A percentile compares a stretch with the other conserved stretches of the same genome.
These are phyloP conservation scores for Nicotiana tabacum DNA, from an alignment of 257 asterid species.

Conservation along the genomic window DNA sequence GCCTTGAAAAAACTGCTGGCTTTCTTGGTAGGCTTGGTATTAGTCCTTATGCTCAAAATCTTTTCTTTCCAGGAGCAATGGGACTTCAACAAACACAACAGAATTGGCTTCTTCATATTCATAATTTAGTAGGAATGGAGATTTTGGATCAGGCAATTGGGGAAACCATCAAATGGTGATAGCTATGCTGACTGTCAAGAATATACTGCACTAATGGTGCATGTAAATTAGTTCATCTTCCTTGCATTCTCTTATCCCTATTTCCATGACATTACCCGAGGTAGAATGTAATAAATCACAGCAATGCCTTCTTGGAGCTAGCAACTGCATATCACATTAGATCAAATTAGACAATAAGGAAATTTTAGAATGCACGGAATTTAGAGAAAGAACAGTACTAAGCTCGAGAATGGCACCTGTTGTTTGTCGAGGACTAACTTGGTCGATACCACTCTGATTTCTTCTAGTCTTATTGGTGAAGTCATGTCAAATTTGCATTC, in stretches of 20 bases:
- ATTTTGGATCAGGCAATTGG: not conserved
- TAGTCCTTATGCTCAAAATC: not conserved
- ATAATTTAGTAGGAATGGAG: not conserved
- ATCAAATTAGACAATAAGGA: not conserved
- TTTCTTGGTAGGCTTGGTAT: not conserved
- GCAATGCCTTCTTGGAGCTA: constrained; percentile 77
- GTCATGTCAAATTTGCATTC: constrained; percentile 50
- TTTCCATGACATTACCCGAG: constrained; percentile 41
- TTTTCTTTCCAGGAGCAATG: not conserved
- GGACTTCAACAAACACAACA: not conserved
- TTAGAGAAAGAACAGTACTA: not conserved
- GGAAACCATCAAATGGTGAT: not conserved
- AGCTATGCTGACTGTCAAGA: not conserved
- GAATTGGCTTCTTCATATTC: not conserved
- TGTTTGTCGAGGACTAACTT: constrained; percentile 44
- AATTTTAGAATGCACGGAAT: not conserved
- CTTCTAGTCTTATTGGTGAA: constrained; percentile 58
- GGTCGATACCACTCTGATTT: constrained; percentile 50
- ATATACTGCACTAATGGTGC: constrained; percentile 18
- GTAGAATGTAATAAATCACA: constrained; percentile 66
- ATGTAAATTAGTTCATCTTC: constrained; percentile 59
- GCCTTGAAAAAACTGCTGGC: not conserved
- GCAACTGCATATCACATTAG: constrained; percentile 34
- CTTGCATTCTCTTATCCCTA: constrained; percentile 68
- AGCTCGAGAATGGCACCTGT: constrained; percentile 37